These are phyloP conservation scores for Fermentozyma sake DNA, from an alignment of 1,139 yeast genomes.

Conservation along the genomic window DNA sequence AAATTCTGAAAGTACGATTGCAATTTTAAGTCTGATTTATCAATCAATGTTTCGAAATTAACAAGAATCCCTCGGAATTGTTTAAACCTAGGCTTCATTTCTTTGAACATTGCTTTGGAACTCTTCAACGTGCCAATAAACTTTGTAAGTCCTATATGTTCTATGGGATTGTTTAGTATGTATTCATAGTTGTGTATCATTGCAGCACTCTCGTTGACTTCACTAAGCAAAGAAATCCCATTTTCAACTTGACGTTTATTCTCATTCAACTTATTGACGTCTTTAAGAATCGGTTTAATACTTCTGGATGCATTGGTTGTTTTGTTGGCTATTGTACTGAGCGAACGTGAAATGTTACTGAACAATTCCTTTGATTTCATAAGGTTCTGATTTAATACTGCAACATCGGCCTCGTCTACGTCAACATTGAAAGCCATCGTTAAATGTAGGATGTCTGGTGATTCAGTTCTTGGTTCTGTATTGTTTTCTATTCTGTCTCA, in stretches of 20 bases:
- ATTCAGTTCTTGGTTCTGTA: too few relatives aligned
- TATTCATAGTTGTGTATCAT: constrained; percentile 52
- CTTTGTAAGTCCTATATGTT: constrained; percentile 32
- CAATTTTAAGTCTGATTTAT: constrained; percentile 41
- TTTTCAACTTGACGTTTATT: constrained; percentile 58
- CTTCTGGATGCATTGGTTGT: constrained; percentile 60
- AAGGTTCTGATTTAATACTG: constrained; percentile 74
- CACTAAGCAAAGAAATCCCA: constrained; percentile 56
- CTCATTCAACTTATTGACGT: constrained; percentile 53
- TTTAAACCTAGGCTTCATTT: constrained; percentile 36
- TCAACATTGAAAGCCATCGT: constrained; percentile 36
- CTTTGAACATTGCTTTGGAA: constrained; percentile 29
- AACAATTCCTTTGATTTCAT: constrained; percentile 56
- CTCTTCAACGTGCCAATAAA: constrained; percentile 35
- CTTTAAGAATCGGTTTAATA: constrained; percentile 66
- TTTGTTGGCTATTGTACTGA: constrained; percentile 51
- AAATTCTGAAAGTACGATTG: constrained; percentile 29
- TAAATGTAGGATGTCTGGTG: too few relatives aligned
- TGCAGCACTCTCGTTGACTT: constrained; percentile 63
- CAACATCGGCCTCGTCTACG: constrained; percentile 79
- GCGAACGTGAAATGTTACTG: constrained; percentile 49
- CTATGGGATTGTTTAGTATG: constrained; percentile 35
- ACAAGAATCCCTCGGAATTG: constrained; percentile 48
- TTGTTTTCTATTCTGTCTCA: too few relatives aligned
- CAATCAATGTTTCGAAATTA: constrained; percentile 42